Evolutionary conservation across 768 basidiomycete species (phyloP), one percentile per base, ranked within the genome.

Genomic region (Kondoa subrosea): DNA sequence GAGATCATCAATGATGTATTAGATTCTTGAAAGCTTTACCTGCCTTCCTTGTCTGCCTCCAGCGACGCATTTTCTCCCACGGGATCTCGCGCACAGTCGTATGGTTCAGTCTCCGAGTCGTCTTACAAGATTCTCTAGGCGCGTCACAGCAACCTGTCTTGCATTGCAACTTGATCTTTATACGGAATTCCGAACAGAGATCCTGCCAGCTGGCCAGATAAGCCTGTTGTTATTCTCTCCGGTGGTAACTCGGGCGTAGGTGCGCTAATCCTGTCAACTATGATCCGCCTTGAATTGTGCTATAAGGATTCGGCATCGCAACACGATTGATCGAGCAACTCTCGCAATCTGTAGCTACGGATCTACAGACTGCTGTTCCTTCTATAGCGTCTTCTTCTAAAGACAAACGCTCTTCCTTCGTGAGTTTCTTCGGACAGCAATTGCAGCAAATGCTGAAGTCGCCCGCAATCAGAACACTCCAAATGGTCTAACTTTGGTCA

Each of bases 281-380:
- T 50, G 40, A 8, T 50, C 61, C 3, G 61, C 29, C 16, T 27
- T 3, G 15, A 63, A 27, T n/a, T 27, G 30, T 17, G 64, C 3
- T 34, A 26, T 65, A 3, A n/a, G 64, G 64, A 15, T 65, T 17
- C 30, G 64, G 64, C 34, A 50, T 65, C 3, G 64, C 64, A 15
- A 3, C 8, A 3, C 64, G 64, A 32, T 26, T 65, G 34, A 32
- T 65, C 34, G 14, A 59, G 40, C 64, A 65, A 40, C 64, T 65
- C 17, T 60, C 50, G n/a, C 3, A 16, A 50, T 40, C 64, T 8
- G 8, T 3, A 4, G 17, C 64, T 2, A 21, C 64, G 14, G 64
- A 65, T 65, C 64, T 65, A 21, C 33, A 65, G n/a, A n/a, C 21
- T 17, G 34, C 64, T 31, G 29, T 25, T 25, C 58, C 33, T 21